phyloP scores from a whole-genome alignment of 257 asterid species.

The Penstemon newberryi region DNA sequence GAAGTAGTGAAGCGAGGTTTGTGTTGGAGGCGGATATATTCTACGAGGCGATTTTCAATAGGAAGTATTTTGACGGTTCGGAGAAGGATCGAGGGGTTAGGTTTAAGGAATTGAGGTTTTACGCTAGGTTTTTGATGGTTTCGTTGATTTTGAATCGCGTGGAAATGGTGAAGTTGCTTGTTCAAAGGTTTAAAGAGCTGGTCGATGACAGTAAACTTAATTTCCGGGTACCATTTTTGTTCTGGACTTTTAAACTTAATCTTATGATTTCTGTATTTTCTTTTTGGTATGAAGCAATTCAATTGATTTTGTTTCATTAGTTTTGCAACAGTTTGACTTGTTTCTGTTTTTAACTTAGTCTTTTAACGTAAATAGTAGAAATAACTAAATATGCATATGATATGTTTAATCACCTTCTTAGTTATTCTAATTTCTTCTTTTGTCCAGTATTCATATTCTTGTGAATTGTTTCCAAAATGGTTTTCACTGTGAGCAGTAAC shows the following conservation, averaged over 20 bases:
- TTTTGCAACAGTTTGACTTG: conserved; percentile 6
- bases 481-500: conserved; percentile 16
- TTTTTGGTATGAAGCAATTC: conserved; percentile 14
- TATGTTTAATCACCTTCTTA: not conserved
- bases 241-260: not conserved
- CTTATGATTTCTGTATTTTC: conserved; percentile 7
- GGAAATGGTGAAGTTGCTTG: conserved; percentile 78
- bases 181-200: conserved; percentile 70
- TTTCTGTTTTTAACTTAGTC: conserved; percentile 19
- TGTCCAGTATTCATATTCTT: conserved; percentile 6
- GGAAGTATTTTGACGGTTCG: conserved; percentile 83
- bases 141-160: conserved; percentile 66
- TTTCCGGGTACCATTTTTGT: conserved; percentile 65
- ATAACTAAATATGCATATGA: conserved; percentile 7
- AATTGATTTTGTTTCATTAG: conserved; percentile 7
- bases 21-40: conserved; percentile 84
- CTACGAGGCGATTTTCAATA: conserved; percentile 81
- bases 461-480: not conserved
- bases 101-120: conserved; percentile 92
- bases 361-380: conserved; percentile 4
- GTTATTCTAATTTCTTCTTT: conserved; percentile 18
- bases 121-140: conserved; percentile 90
- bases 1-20: conserved; percentile 91
- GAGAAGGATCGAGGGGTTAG: conserved; percentile 74
- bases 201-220: conserved; percentile 73